Evolutionary conservation across 2,329 filamentous ascomycete genomes (phyloP), one percentile per base, ranked within the genome.

Genomic region (Paraphoma sp.): DNA sequence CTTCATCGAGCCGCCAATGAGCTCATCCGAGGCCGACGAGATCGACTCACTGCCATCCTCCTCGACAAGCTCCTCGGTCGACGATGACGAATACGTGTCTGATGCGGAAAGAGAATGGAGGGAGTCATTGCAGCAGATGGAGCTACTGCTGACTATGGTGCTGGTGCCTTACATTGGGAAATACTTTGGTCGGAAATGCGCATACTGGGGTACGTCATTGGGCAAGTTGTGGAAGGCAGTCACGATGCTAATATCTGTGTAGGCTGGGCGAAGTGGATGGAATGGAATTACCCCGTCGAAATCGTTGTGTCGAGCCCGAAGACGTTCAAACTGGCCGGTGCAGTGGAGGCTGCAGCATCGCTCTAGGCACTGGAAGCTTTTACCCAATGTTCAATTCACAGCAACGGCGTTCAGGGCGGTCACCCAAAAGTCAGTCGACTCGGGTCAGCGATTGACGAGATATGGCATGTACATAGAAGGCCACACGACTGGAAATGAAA

Each of bases 51-150:
- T 84, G 4, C 81, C 81, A 41, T 83, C 80, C 10, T 80, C 83
- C 23, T 82, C 83, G 4, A 82, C 83, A 53, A 77, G 75, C 47
- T 83, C 81, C 30, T 80, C 81, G 3, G 75, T 78, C 57, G 80
- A 80, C 51, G 87, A 89, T 36, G 86, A 89, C 48, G 82, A 83
- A 57, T 74, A 75, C 36, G 82, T 89, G 57, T 92, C 90, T 40
- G 94, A 98, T 74, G 95, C 95, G 9, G 94, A 99, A 78, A 86
- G 86, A 59, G 94, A 99, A 79, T 99, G 95, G 95, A 90, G 94
- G 69, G 91, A 93, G 70, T 96, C 91, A 69, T 81, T 99, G 61
- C 92, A 97, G 78, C 95, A 99, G 80, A 80, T 99, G 57, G 93
- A 99, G 80, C 83, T 98, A 63, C 83, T 99, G 65, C 79, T 98